phyloP scores from a whole-genome alignment of 2,329 filamentous ascomycete species.

The Chaetomium strumarium region DNA sequence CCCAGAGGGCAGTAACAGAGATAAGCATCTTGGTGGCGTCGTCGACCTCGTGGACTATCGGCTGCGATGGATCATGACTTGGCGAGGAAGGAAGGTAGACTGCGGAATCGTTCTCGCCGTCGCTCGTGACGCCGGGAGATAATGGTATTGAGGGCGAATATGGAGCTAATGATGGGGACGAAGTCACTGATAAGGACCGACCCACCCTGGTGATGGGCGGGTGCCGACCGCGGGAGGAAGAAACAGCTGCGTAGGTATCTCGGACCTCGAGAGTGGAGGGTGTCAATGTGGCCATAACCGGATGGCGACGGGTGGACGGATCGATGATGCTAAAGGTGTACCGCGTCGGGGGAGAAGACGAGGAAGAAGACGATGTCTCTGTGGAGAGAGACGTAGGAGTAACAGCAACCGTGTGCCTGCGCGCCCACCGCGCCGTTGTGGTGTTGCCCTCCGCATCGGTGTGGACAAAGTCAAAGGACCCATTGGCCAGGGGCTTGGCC shows the following conservation, averaged over 20 bases:
- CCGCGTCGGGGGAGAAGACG: slow-evolving; percentile 18
- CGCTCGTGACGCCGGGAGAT: slow-evolving; percentile 11
- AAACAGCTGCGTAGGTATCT: slow-evolving; percentile 58
- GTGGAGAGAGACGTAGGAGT: slow-evolving; percentile 5
- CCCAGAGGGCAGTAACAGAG: slow-evolving; percentile 46
- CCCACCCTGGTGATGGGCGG: slow-evolving; percentile 35
- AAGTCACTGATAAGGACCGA: slow-evolving; percentile 12
- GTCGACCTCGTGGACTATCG: slow-evolving; percentile 36
- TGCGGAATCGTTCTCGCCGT: slow-evolving; percentile 23
- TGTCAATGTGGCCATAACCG: slow-evolving; percentile 65
- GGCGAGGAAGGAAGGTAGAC: slow-evolving; percentile 14
- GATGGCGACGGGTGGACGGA: slow-evolving; percentile 62
- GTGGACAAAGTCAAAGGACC: slow-evolving; percentile 61
- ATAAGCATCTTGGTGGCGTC: slow-evolving; percentile 44
- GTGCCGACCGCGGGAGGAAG: slow-evolving; percentile 42
- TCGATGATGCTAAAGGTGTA: slow-evolving; percentile 76
- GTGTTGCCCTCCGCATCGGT: slow-evolving; percentile 52
- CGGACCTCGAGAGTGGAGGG: slow-evolving; percentile 60
- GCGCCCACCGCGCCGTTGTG: slow-evolving; percentile 65
- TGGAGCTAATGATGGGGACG: neutral
- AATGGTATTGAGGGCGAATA: slow-evolving; percentile 11
- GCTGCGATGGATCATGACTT: slow-evolving; percentile 22
- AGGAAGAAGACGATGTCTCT: slow-evolving; percentile 21
- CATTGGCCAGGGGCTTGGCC: slow-evolving; percentile 45
- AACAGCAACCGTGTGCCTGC: slow-evolving; percentile 30